Evolutionary conservation across 2,329 filamentous ascomycete genomes (phyloP).

Genomic region (Penicillium decumbens): DNA sequence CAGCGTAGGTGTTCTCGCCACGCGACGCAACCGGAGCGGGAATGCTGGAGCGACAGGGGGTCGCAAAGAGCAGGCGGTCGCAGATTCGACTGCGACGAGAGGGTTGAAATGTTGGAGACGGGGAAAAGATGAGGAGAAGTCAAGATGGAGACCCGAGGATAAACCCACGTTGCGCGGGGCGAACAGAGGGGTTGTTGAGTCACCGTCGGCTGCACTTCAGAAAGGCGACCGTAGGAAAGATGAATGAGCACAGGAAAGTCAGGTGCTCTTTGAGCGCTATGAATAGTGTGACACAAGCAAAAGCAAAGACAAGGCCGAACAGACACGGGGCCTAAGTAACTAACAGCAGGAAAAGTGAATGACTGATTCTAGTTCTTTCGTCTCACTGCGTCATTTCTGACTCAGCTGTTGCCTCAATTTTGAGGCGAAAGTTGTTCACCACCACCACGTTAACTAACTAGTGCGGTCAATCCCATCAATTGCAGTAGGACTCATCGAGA

Average conservation of each 20-base stretch:
- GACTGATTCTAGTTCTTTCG: neutral
- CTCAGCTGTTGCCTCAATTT: neutral
- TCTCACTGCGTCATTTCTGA: constrained; percentile 1
- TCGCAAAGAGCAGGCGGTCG: neutral
- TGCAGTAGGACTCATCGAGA: neutral
- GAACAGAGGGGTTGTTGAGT: constrained; percentile 21
- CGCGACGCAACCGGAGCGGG: constrained; percentile 18
- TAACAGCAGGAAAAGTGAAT: neutral
- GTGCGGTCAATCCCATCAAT: neutral
- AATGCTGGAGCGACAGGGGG: constrained; percentile 9
- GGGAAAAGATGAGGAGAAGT: constrained; percentile 9
- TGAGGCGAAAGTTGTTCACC: neutral
- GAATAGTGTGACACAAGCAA: neutral
- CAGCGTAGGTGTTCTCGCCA: constrained; percentile 8
- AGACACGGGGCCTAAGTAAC: neutral
- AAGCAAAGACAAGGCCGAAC: neutral
- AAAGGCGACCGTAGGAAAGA: neutral
- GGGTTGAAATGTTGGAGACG: neutral
- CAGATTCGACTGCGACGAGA: neutral
- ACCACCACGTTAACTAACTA: too few relatives aligned
- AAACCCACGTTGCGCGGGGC: constrained; percentile 23
- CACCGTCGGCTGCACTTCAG: constrained; percentile 10
- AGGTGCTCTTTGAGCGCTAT: neutral
- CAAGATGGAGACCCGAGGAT: constrained; percentile 6
- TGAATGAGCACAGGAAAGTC: neutral